Evolutionary conservation across 2,329 filamentous ascomycete species (phyloP).

Genomic region (Periconia sp.): DNA sequence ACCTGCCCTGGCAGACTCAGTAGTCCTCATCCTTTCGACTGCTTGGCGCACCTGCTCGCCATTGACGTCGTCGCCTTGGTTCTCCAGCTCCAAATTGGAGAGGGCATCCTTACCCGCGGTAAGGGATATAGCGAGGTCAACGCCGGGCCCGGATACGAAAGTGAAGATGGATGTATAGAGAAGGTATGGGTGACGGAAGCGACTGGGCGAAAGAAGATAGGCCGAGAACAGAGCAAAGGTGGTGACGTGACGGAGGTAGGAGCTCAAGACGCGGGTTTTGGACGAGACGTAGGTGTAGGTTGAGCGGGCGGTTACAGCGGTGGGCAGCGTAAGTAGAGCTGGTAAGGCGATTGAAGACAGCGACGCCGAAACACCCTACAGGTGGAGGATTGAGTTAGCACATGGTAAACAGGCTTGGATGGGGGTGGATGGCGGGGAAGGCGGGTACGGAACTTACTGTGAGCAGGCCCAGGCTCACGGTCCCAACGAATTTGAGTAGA

Average conservation of each 20-base stretch:
- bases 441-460: conserved; percentile 64
- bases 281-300: conserved; percentile 61
- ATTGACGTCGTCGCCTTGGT: conserved; percentile 48
- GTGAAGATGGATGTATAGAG: conserved; percentile 78
- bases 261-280: conserved; percentile 54
- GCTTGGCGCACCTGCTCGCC: conserved; percentile 52
- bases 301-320: conserved; percentile 69
- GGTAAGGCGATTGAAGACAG: conserved; percentile 78
- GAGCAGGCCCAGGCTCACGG: conserved; percentile 81
- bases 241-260: conserved; percentile 69
- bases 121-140: conserved; percentile 39
- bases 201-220: conserved; percentile 73
- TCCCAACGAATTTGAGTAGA: conserved; percentile 89
- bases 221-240: conserved; percentile 74
- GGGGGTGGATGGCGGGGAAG: conserved; percentile 6
- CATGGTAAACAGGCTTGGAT: background rate
- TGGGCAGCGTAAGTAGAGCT: conserved; percentile 76
- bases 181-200: conserved; percentile 82
- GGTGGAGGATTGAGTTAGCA: background rate
- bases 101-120: conserved; percentile 24
- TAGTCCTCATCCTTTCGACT: conserved; percentile 45
- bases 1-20: conserved; percentile 46
- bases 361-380: conserved; percentile 84
- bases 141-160: conserved; percentile 46
- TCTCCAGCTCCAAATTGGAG: conserved; percentile 29